Percentiles rank a stretch among this genome's conserved stretches.
Conservation (phyloP, 495 filamentous ascomycete species). For the Penicillium subrubescens region DNA sequence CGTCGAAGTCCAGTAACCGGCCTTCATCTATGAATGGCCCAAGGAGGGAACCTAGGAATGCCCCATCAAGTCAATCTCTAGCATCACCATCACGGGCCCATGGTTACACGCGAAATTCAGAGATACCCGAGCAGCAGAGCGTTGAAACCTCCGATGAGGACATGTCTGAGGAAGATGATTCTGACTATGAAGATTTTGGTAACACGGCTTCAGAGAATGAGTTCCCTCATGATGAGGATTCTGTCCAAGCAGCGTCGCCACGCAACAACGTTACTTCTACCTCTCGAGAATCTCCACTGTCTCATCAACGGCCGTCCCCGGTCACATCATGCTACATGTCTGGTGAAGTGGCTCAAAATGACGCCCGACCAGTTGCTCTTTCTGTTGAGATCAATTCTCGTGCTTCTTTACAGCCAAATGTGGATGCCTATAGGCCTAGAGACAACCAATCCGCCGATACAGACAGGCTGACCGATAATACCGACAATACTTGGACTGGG, state of each 20-base stretch:
- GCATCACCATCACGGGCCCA: background rate
- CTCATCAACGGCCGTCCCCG: background rate
- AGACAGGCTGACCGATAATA: background rate
- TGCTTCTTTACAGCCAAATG: background rate
- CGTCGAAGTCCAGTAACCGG: background rate
- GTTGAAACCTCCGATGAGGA: background rate
- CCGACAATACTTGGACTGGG: background rate
- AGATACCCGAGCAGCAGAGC: background rate
- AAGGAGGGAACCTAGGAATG: background rate
- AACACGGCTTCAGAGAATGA: background rate
- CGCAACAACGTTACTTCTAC: background rate
- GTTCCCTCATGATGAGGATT: background rate
- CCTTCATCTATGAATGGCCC: background rate
- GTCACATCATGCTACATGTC: background rate
- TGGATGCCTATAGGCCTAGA: background rate
- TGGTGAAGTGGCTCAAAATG: background rate
- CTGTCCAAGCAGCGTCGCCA: background rate
- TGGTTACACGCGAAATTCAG: background rate
- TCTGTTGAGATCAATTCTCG: background rate
- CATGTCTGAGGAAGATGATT: too few relatives aligned
- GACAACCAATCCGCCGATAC: background rate
- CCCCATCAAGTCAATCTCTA: background rate
- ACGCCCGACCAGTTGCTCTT: background rate
- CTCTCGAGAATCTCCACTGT: background rate
- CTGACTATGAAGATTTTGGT: background rate